Conservation (phyloP, 2,329 filamentous ascomycete genomes). For the Alternaria brassicae region DNA sequence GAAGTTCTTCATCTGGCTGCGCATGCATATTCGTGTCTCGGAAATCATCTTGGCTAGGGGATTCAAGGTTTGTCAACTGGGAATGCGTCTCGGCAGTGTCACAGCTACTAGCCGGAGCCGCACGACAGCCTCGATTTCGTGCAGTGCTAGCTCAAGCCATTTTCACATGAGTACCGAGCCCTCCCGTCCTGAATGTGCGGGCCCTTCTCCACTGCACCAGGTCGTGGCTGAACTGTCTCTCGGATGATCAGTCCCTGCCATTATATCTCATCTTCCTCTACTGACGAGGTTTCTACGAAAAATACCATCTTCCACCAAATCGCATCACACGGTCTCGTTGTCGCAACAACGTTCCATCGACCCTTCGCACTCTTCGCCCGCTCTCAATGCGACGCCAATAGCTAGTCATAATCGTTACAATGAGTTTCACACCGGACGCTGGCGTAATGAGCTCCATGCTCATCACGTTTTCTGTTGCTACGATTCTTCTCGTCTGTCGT, state of each 20-base stretch:
- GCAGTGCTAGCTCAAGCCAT: neutral
- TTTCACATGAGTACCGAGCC: neutral
- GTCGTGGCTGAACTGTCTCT: neutral
- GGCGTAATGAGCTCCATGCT: neutral
- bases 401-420: neutral
- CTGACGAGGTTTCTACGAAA: neutral
- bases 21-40: neutral
- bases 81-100: neutral
- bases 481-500: neutral
- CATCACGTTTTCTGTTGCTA: neutral
- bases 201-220: neutral
- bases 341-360: neutral
- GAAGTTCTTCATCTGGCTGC: neutral
- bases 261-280: neutral
- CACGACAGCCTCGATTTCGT: neutral
- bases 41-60: neutral
- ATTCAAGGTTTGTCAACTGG: neutral
- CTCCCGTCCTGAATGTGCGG: too few relatives aligned
- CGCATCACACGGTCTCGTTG: neutral
- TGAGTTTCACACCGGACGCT: neutral
- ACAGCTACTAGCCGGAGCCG: neutral
- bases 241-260: neutral
- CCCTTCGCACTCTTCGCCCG: neutral
- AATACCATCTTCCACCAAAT: accelerated
- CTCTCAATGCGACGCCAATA: neutral